phyloP scores from a whole-genome alignment of 495 filamentous ascomycete genomes.

The Neurospora sp. region DNA sequence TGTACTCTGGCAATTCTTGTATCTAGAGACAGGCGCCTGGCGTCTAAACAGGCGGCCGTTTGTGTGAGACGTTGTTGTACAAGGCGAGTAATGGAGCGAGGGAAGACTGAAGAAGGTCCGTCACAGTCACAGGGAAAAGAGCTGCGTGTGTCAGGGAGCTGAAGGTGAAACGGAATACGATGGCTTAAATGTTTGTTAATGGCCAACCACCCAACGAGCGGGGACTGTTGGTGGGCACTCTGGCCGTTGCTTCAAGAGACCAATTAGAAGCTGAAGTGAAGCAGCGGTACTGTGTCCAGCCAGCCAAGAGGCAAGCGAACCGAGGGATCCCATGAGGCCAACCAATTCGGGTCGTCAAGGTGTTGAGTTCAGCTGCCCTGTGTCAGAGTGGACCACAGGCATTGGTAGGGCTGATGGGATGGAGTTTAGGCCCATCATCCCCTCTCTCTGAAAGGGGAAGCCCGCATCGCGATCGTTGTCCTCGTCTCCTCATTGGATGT shows the following conservation, averaged over 20 bases:
- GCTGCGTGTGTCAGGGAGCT: neutral
- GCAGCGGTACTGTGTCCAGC: neutral
- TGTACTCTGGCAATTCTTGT: neutral
- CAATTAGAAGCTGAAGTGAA: neutral
- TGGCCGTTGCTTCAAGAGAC: neutral
- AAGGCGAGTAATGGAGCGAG: neutral
- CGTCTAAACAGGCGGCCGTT: neutral
- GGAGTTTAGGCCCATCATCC: neutral
- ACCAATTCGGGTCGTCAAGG: neutral
- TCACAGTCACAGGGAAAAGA: neutral
- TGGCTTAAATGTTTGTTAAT: neutral
- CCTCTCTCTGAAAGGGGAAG: neutral
- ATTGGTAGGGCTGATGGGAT: constrained; percentile 5
- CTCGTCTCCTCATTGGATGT: neutral
- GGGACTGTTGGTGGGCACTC: neutral
- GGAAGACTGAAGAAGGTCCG: neutral
- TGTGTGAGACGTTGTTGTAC: neutral
- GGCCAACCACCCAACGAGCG: neutral
- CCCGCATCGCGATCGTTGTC: neutral
- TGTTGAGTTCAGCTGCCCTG: neutral
- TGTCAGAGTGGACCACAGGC: neutral
- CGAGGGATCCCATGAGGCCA: neutral
- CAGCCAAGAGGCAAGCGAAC: neutral
- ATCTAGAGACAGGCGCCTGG: neutral
- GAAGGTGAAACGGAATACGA: neutral